A percentile compares a stretch with the other conserved stretches of the same genome.
These are phyloP conservation scores for Trichoderma hamatum DNA, from an alignment of 2,329 filamentous ascomycete genomes.

Conservation along the genomic window DNA sequence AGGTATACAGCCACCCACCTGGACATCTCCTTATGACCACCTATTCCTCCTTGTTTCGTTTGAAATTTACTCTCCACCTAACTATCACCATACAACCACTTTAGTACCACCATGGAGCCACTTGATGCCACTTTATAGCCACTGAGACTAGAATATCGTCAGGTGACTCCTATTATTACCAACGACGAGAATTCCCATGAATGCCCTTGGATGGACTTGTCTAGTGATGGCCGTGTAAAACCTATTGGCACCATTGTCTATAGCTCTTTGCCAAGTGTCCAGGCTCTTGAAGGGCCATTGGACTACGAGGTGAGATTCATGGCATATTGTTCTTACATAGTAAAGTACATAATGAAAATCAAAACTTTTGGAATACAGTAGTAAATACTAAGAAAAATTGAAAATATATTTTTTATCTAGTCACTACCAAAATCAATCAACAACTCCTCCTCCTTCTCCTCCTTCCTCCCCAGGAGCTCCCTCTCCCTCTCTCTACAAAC, in stretches of 20 bases:
- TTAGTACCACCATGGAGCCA: neutral
- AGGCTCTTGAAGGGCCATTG: neutral
- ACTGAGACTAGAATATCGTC: neutral
- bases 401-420: neutral
- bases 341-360: no score
- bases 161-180: no score
- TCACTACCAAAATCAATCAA: neutral
- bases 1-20: neutral
- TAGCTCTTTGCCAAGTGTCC: neutral
- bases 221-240: no score
- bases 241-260: neutral
- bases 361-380: neutral
- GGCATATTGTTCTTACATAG: neutral
- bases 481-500: neutral
- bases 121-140: neutral
- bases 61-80: no score
- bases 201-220: no score
- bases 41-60: no score
- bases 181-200: no score
- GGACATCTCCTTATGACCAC: neutral
- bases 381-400: neutral
- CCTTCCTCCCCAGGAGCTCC: neutral
- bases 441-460: neutral
- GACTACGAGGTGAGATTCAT: neutral
- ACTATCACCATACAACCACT: neutral